Conservation (phyloP, 371 early-diverging fungal genomes). For the Haplosporangium sp. region DNA sequence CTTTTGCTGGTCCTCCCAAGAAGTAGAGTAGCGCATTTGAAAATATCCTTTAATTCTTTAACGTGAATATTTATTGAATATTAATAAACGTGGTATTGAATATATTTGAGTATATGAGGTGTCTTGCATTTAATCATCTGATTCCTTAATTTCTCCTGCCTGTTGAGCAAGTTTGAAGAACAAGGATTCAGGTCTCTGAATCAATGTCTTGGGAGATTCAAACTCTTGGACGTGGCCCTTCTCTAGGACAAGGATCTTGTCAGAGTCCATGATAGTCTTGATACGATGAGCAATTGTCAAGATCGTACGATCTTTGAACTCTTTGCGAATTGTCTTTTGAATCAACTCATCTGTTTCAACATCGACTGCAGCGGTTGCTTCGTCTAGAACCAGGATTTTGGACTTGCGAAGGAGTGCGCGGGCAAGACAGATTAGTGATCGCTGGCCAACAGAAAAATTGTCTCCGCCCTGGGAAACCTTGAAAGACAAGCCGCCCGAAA, state of each 20-base stretch:
- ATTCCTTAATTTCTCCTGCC: constrained; percentile 26
- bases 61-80: too few species aligned
- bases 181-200: constrained; percentile 39
- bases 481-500: constrained; percentile 64
- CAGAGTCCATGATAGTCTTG: constrained; percentile 92
- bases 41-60: too few species aligned
- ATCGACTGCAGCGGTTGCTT: constrained; percentile 87
- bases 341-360: constrained; percentile 82
- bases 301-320: constrained; percentile 74
- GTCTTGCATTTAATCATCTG: not conserved
- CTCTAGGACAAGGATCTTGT: constrained; percentile 86
- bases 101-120: too few species aligned
- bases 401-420: constrained; percentile 84
- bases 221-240: constrained; percentile 83
- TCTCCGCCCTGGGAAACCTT: constrained; percentile 76
- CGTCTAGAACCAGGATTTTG: constrained; percentile 84
- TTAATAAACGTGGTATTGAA: too few species aligned
- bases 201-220: constrained; percentile 67
- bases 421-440: constrained; percentile 89
- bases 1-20: not conserved
- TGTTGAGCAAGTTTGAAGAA: constrained; percentile 36
- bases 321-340: constrained; percentile 82
- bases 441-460: constrained; percentile 87
- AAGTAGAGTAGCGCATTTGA: too few species aligned
- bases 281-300: constrained; percentile 87